Conservation (phyloP, 805 yeast genomes). For the Candida ortonii region DNA sequence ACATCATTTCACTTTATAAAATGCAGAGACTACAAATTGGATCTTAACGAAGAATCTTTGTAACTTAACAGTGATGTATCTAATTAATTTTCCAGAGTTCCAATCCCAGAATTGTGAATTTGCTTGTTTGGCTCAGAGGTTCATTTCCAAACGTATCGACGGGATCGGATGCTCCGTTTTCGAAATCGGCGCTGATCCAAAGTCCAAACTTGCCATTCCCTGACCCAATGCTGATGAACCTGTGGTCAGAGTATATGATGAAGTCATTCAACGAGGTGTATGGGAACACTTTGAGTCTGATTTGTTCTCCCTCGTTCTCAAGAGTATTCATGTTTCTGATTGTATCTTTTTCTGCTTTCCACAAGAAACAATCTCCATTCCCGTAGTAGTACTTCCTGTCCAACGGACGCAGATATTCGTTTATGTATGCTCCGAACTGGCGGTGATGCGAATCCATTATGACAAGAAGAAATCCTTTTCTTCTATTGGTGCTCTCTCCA, state of each 20-base stretch:
- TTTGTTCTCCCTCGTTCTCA: conserved; percentile 22
- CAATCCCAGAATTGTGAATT: conserved; percentile 70
- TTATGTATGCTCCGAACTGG: conserved; percentile 75
- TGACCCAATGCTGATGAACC: conserved; percentile 81
- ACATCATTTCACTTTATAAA: too few species aligned
- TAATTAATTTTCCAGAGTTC: conserved; percentile 78
- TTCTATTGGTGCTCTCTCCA: conserved; percentile 32
- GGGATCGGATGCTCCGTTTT: conserved; percentile 72
- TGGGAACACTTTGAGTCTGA: conserved; percentile 75
- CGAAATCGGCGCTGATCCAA: conserved; percentile 75
- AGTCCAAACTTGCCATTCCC: conserved; percentile 92
- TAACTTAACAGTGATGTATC: not conserved
- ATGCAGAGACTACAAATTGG: too few species aligned
- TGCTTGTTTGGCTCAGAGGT: conserved; percentile 48
- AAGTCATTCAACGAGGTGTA: conserved; percentile 88
- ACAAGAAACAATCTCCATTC: conserved; percentile 91
- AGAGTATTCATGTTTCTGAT: conserved; percentile 27
- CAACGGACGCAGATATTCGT: conserved; percentile 68
- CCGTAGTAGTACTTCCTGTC: conserved; percentile 80
- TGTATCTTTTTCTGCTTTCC: conserved; percentile 62
- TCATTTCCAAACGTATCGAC: conserved; percentile 92
- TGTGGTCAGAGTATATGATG: conserved; percentile 74
- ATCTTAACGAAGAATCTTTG: not conserved
- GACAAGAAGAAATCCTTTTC: conserved; percentile 68
- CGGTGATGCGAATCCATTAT: conserved; percentile 63